Evolutionary conservation across 495 filamentous ascomycete genomes (phyloP).

Genomic region (Cercophora newfieldiana): DNA sequence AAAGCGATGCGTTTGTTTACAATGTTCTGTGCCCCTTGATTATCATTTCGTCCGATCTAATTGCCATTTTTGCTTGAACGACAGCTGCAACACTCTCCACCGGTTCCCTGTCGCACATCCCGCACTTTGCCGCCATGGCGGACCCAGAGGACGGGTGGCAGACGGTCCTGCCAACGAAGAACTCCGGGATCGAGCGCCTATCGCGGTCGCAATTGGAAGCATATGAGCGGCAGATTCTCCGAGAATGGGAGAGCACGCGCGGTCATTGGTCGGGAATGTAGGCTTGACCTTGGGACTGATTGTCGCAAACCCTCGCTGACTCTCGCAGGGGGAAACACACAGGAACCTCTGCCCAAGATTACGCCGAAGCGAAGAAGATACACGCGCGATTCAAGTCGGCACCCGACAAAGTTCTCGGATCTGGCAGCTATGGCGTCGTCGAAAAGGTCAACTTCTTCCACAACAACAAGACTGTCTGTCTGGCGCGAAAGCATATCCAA

Average conservation of each 20-base stretch:
- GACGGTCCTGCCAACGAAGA: constrained; percentile 35
- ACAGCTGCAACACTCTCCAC: constrained; percentile 1
- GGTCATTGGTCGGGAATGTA: constrained; percentile 40
- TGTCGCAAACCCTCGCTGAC: constrained; percentile 11
- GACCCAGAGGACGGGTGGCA: constrained; percentile 34
- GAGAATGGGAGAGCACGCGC: constrained; percentile 33
- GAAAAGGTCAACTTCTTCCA: constrained; percentile 34
- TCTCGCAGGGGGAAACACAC: constrained; percentile 34
- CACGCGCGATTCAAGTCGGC: constrained; percentile 32
- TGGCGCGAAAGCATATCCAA: constrained; percentile 37
- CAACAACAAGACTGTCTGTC: constrained; percentile 35
- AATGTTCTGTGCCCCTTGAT: not conserved
- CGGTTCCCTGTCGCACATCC: constrained; percentile 15
- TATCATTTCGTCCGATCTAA: not conserved
- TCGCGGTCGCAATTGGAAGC: constrained; percentile 30
- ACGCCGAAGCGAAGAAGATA: constrained; percentile 35
- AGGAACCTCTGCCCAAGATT: constrained; percentile 27
- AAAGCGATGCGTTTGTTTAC: not conserved
- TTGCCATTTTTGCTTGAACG: not conserved
- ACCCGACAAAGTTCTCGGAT: constrained; percentile 29
- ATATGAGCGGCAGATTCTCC: constrained; percentile 32
- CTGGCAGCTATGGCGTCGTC: constrained; percentile 38
- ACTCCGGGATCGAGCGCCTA: constrained; percentile 32
- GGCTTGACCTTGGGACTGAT: constrained; percentile 5
- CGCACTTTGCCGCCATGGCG: constrained; percentile 27